Evolutionary conservation across 352 stramenopile species (phyloP).

Genomic region (Plasmopara halstedii): DNA sequence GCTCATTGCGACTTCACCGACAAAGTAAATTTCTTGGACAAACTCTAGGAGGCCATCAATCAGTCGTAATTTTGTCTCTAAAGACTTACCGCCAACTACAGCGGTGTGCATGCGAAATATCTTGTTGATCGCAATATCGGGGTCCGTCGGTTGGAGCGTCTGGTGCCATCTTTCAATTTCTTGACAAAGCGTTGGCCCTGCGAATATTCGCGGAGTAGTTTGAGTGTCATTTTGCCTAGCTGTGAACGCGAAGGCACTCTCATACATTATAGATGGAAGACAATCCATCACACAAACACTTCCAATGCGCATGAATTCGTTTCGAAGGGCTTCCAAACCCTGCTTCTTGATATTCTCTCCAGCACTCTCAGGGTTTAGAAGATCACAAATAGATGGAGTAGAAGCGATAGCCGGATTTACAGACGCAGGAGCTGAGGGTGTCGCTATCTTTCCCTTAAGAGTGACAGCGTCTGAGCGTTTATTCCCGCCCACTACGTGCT

Average conservation of each 20-base stretch:
- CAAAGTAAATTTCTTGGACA: slow-evolving; percentile 53
- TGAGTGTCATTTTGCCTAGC: background rate
- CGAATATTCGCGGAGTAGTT: slow-evolving; percentile 1
- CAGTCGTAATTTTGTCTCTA: slow-evolving; percentile 52
- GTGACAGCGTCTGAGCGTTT: slow-evolving; percentile 5
- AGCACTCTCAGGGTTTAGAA: slow-evolving; percentile 1
- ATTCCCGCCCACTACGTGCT: slow-evolving; percentile 10
- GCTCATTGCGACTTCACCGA: slow-evolving; percentile 49
- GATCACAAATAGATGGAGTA: background rate
- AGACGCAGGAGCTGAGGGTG: background rate
- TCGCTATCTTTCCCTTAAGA: slow-evolving; percentile 6
- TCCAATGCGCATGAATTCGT: slow-evolving; percentile 10
- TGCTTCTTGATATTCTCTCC: slow-evolving; percentile 8
- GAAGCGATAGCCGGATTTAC: background rate
- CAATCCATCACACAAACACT: slow-evolving; percentile 22
- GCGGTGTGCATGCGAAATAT: slow-evolving; percentile 15
- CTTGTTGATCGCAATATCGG: background rate
- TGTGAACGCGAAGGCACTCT: slow-evolving; percentile 11
- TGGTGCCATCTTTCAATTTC: slow-evolving; percentile 25
- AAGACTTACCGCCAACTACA: slow-evolving; percentile 42
- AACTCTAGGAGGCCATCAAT: slow-evolving; percentile 60
- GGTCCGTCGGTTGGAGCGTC: slow-evolving; percentile 18
- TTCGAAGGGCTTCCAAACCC: slow-evolving; percentile 5
- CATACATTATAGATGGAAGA: slow-evolving; percentile 11
- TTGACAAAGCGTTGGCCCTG: slow-evolving; percentile 17